phyloP scores from a whole-genome alignment of 805 yeast genomes.

The Ogataea ganodermae region DNA sequence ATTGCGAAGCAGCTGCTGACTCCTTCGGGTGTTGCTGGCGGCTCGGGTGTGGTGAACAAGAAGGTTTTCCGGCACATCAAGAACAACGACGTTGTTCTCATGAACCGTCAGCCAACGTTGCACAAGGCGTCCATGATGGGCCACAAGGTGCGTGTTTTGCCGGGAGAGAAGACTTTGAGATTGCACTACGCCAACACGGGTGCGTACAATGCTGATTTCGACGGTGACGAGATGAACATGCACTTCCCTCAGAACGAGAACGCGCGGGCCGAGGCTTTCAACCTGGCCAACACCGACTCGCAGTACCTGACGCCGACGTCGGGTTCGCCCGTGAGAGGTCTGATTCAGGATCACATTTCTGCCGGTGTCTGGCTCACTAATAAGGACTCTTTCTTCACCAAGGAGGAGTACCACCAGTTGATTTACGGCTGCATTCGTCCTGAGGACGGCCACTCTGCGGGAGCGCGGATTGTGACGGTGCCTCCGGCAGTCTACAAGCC shows the following conservation, averaged over 20 bases:
- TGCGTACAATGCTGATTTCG: constrained; percentile 98
- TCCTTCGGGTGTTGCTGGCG: constrained; percentile 63
- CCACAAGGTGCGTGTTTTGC: constrained; percentile 93
- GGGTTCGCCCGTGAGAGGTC: constrained; percentile 97
- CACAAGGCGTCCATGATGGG: constrained; percentile 99
- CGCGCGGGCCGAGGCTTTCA: constrained; percentile 93
- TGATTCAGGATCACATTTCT: constrained; percentile 97
- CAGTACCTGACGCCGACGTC: constrained; percentile 98
- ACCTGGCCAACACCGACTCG: constrained; percentile 94
- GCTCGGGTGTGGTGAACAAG: constrained; percentile 71
- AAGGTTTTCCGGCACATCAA: constrained; percentile 94
- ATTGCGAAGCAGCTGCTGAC: constrained; percentile 92
- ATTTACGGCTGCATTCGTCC: constrained; percentile 94
- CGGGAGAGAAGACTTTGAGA: constrained; percentile 95
- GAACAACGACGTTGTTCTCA: constrained; percentile 91
- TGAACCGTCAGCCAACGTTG: constrained; percentile 99
- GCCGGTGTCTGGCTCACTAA: constrained; percentile 99
- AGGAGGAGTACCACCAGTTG: constrained; percentile 91
- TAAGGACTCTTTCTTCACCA: constrained; percentile 87
- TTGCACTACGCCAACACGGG: constrained; percentile 98
- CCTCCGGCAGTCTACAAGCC: constrained; percentile 93
- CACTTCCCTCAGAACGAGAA: constrained; percentile 98
- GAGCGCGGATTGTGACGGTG: constrained; percentile 64
- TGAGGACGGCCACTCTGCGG: constrained; percentile 93
- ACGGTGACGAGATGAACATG: constrained; percentile 99